phyloP scores from a whole-genome alignment of 164 flowering plant species.

The Vitis rupestris region DNA sequence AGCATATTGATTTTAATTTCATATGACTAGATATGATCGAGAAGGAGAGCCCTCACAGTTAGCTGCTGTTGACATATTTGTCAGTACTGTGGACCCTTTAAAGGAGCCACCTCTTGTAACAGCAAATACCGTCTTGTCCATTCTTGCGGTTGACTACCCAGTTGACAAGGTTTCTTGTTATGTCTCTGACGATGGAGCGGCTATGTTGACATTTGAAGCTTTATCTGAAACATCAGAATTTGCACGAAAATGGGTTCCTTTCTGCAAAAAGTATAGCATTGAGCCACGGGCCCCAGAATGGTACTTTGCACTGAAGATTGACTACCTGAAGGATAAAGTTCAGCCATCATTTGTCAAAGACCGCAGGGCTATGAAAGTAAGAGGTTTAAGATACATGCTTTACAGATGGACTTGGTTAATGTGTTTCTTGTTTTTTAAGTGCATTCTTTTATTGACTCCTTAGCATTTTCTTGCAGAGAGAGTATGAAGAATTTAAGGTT shows the following conservation, averaged over 20 bases:
- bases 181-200: constrained; percentile 95
- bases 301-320: constrained; percentile 83
- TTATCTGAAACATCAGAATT: constrained; percentile 87
- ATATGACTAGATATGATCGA: constrained; percentile 64
- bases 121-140: constrained; percentile 91
- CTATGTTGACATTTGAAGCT: constrained; percentile 94
- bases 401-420: neutral
- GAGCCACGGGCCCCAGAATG: constrained; percentile 97
- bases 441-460: neutral
- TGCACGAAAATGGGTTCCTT: constrained; percentile 95
- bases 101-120: constrained; percentile 97
- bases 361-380: constrained; percentile 93
- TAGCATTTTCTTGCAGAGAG: constrained; percentile 49
- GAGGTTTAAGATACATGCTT: neutral
- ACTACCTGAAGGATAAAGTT: constrained; percentile 87
- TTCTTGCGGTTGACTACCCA: constrained; percentile 96
- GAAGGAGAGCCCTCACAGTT: constrained; percentile 93
- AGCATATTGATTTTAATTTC: neutral
- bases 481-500: constrained; percentile 87
- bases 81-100: constrained; percentile 93
- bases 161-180: constrained; percentile 96
- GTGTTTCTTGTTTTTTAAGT: neutral
- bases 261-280: constrained; percentile 78
- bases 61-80: constrained; percentile 94
- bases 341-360: constrained; percentile 89